Percentiles rank a stretch among this genome's conserved stretches.
Conservation (phyloP, 2,329 filamentous ascomycete genomes). For the Fusarium nanum region DNA sequence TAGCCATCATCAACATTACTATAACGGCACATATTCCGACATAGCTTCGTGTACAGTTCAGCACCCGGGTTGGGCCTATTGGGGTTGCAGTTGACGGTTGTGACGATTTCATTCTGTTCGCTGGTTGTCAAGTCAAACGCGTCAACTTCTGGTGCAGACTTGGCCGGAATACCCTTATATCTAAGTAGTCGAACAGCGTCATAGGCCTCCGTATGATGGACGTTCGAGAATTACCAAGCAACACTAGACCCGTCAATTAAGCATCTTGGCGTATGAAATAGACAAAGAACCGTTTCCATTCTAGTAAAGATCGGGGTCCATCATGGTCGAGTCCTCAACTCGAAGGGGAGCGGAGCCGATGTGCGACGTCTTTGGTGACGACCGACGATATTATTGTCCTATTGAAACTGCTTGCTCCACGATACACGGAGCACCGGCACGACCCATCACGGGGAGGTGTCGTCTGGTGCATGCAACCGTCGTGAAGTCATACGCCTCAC, state of each 20-base stretch:
- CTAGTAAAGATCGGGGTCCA: neutral
- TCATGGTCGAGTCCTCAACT: neutral
- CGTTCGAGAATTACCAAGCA: neutral
- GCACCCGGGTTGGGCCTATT: neutral
- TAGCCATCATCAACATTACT: slow-evolving; percentile 37
- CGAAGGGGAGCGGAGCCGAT: neutral
- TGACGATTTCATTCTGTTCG: slow-evolving; percentile 23
- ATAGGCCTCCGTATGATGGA: neutral
- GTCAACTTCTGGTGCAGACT: neutral
- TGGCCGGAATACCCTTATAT: neutral
- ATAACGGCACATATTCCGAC: slow-evolving; percentile 30
- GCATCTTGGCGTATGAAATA: neutral
- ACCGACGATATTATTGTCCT: slow-evolving; percentile 2
- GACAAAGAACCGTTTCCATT: neutral
- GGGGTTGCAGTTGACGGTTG: slow-evolving; percentile 1
- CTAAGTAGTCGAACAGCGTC: slow-evolving; percentile 23
- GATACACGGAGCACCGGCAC: neutral
- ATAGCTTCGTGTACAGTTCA: slow-evolving; percentile 32
- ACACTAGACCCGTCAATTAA: slow-evolving; percentile 1
- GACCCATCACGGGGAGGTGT: neutral
- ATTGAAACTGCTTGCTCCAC: neutral
- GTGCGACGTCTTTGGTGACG: slow-evolving; percentile 21
- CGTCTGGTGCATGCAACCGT: slow-evolving; percentile 6
- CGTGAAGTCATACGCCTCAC: neutral
- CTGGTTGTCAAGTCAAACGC: neutral